A percentile compares a stretch with the other conserved stretches of the same genome.
These are phyloP conservation scores for Vachellia collinsii DNA, from an alignment of 306 rosid genomes.

Conservation along the genomic window DNA sequence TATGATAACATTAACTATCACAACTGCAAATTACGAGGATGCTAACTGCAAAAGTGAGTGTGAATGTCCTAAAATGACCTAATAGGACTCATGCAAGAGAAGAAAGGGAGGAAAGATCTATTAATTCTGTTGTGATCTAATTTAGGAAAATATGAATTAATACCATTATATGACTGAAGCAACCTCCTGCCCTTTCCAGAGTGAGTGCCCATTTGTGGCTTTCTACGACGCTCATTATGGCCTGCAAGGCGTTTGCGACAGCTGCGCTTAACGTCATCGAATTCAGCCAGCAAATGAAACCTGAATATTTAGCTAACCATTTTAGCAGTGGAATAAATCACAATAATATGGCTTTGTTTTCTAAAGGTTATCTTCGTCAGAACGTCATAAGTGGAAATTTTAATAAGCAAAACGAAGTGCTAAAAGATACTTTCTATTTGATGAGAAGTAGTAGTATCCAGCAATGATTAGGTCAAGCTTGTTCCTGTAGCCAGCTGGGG, in stretches of 20 bases:
- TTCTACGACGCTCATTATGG: constrained; percentile 70
- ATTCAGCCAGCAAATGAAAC: constrained; percentile 69
- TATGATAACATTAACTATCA: neutral
- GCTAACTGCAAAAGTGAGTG: constrained; percentile 2
- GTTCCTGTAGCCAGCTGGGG: constrained; percentile 21
- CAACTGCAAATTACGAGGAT: neutral
- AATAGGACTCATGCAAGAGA: neutral
- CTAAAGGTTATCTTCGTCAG: constrained; percentile 20
- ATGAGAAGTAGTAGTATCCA: neutral
- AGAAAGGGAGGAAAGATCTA: neutral
- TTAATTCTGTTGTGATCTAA: neutral
- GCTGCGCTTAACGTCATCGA: constrained; percentile 75
- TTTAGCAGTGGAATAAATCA: constrained; percentile 28
- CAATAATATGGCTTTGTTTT: constrained; percentile 29
- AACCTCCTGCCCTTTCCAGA: constrained; percentile 50
- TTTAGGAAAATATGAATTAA: constrained; percentile 2
- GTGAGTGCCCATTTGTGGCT: constrained; percentile 53
- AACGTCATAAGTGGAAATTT: constrained; percentile 1
- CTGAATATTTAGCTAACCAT: constrained; percentile 46
- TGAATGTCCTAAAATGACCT: neutral
- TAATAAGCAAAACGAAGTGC: neutral
- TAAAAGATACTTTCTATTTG: constrained; percentile 12
- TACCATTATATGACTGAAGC: constrained; percentile 58
- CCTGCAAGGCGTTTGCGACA: constrained; percentile 76
- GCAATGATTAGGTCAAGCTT: constrained; percentile 17